A percentile compares a stretch with the other conserved stretches of the same genome.
phyloP scores from a whole-genome alignment of 106 monocot genomes.

The Iris macrosiphon region DNA sequence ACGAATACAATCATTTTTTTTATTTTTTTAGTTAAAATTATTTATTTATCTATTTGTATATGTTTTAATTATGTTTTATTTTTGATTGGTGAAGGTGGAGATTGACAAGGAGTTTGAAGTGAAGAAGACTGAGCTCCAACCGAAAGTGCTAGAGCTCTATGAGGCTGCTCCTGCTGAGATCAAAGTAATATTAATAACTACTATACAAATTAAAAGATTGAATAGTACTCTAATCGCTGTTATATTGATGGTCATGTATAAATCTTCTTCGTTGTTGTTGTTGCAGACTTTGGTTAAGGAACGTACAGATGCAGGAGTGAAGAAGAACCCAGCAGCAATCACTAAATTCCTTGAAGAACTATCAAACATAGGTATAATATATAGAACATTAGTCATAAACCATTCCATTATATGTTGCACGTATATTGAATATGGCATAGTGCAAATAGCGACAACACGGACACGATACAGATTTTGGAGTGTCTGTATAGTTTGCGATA shows the following conservation, averaged over 20 bases:
- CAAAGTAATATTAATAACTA: conserved; percentile 27
- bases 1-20: no score
- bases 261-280: not conserved
- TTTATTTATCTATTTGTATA: no score
- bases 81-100: no score
- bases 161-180: conserved; percentile 50
- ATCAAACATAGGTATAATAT: conserved; percentile 38
- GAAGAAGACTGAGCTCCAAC: conserved; percentile 57
- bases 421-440: not conserved
- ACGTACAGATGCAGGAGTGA: conserved; percentile 23
- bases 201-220: not conserved
- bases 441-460: no score
- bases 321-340: conserved; percentile 36
- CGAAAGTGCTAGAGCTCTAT: conserved; percentile 62
- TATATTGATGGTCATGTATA: not conserved
- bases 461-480: no score
- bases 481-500: no score
- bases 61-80: no score
- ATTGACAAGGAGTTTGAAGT: no score
- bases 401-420: not conserved
- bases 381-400: not conserved
- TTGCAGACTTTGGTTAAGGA: conserved; percentile 54
- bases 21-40: no score
- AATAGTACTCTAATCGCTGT: no score
- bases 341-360: conserved; percentile 60